Evolutionary conservation across 495 filamentous ascomycete species (phyloP).

Genomic region (Penicillium paxilli): DNA sequence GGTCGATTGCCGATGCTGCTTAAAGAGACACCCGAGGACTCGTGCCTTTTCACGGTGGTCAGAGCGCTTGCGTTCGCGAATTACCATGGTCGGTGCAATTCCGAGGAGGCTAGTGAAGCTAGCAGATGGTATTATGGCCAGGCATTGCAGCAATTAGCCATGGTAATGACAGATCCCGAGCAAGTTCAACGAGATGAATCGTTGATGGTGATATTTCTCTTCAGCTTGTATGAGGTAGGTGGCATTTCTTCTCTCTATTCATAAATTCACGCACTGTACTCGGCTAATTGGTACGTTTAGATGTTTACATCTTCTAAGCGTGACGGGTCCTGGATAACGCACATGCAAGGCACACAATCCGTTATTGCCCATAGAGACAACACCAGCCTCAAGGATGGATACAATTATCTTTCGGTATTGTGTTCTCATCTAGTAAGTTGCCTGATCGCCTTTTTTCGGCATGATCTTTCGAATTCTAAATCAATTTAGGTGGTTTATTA

Average conservation of each 20-base stretch:
- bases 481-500: conserved; percentile 2
- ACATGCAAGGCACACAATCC: conserved; percentile 14
- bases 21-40: background rate
- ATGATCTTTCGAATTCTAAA: background rate
- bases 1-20: background rate
- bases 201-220: conserved; percentile 14
- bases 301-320: conserved; percentile 9
- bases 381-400: conserved; percentile 1
- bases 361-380: conserved; percentile 9
- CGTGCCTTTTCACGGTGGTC: conserved; percentile 6
- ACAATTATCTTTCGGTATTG: conserved; percentile 3
- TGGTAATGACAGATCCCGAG: conserved; percentile 2
- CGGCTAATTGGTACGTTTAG: too few species aligned
- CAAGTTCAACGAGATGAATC: conserved; percentile 8
- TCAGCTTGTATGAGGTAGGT: conserved; percentile 17
- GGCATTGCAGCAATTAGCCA: conserved; percentile 7
- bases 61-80: conserved; percentile 11
- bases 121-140: conserved; percentile 7
- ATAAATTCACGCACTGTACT: too few species aligned
- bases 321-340: conserved; percentile 14
- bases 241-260: too few species aligned
- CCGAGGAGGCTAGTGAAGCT: conserved; percentile 5
- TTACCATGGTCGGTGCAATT: conserved; percentile 8
- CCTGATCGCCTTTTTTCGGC: too few species aligned
- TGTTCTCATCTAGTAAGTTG: conserved; percentile 14